Base-by-base conservation (phyloP, 2,329 filamentous ascomycete species). In the Pseudopyrenochaeta lycopersici region DNA sequence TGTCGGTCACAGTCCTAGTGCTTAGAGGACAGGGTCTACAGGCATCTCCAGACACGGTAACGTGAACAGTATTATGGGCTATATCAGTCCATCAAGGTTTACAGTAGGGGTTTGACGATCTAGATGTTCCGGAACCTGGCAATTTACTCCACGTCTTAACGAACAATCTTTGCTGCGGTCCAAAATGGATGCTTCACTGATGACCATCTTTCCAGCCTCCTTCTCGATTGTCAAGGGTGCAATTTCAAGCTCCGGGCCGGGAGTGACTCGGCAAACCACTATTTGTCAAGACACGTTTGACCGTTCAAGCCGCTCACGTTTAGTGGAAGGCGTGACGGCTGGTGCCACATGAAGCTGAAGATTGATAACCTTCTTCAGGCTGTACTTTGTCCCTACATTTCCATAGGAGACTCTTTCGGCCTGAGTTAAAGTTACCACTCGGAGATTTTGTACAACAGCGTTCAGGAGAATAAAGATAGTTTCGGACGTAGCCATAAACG, bases 221-320 rank as follows among this genome's bases (percentile, higher is more conserved):
- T 31, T 47, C 17, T 49, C 54, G 48, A 35, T 38, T 31, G 51
- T 47, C 21, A 31, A 39, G 35, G 33, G n/a, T n/a, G n/a, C n/a
- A n/a, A n/a, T n/a, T n/a, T n/a, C 12, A 23, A 27, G 15, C 12
- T 17, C 23, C 30, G 21, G 50, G 32, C 41, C 35, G 23, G 47
- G 36, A 42, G 51, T 32, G 33, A n/a, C 36, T 52, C 31, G 31
- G 36, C 32, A 40, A 43, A 49, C 20, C 46, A 57, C 55, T 47
- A 44, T 29, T 21, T 17, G 9, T 42, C 40, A 23, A 35, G 27
- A 15, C 7, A 20, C 31, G 33, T 35, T 62, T 36, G 54, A 62
- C 54, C 45, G 50, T 55, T 46, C 56, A 59, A 54, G 49, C 61
- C 61, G 61, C 54, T 46, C 46, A 53, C 21, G 56, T 62, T 56